A percentile compares a stretch with the other conserved stretches of the same genome.
Evolutionary conservation across 306 rosid species (phyloP).

Genomic region (Castanea mollissima): DNA sequence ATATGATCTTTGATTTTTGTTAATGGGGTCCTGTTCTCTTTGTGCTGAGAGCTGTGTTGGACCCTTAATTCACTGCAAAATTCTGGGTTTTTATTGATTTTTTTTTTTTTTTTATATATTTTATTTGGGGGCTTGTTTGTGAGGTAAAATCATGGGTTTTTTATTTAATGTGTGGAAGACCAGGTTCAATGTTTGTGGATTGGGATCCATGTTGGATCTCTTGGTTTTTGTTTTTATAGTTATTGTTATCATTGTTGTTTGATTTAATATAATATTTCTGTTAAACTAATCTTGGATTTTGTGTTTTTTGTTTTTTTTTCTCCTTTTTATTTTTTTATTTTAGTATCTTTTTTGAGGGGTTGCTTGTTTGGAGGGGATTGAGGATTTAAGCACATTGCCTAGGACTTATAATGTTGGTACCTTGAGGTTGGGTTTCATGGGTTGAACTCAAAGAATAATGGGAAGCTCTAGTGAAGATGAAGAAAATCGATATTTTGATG

Average conservation of each 20-base stretch:
- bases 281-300: conserved; percentile 56
- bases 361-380: conserved; percentile 51
- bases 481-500: conserved; percentile 73
- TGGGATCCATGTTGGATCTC: conserved; percentile 92
- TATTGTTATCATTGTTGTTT: conserved; percentile 35
- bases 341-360: conserved; percentile 36
- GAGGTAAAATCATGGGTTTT: conserved; percentile 8
- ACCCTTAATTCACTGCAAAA: conserved; percentile 18
- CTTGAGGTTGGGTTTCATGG: conserved; percentile 73
- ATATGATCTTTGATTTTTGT: conserved; percentile 17
- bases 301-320: conserved; percentile 34
- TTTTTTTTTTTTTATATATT: neutral
- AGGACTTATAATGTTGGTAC: conserved; percentile 52
- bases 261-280: conserved; percentile 36
- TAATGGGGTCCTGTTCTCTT: conserved; percentile 18
- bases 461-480: conserved; percentile 71
- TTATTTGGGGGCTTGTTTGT: conserved; percentile 14
- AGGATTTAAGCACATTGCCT: conserved; percentile 45
- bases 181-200: conserved; percentile 72
- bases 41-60: conserved; percentile 16
- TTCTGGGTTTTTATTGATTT: conserved; percentile 21
- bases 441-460: conserved; percentile 71
- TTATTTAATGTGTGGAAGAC: conserved; percentile 32
- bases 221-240: conserved; percentile 49
- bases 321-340: conserved; percentile 11